Conservation (phyloP, 2,329 filamentous ascomycete genomes). For the Cadophora sp. region DNA sequence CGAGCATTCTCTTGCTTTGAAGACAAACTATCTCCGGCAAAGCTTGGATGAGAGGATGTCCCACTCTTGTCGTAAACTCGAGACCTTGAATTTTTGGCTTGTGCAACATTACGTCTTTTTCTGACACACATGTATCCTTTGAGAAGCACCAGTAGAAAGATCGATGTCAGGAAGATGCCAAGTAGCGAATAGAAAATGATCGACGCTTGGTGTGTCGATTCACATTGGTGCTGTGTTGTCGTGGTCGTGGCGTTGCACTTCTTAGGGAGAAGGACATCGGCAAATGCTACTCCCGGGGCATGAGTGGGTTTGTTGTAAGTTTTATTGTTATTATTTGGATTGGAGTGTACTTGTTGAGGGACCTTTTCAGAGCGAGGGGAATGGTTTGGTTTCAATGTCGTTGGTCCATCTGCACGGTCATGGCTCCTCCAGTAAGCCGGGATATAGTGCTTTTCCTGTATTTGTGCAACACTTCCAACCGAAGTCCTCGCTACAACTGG, state of each 20-base stretch:
- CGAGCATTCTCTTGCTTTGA: conserved; percentile 8
- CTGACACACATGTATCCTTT: conserved; percentile 1
- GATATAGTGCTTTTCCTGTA: conserved; percentile 11
- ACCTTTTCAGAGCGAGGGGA: neutral
- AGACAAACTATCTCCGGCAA: conserved; percentile 14
- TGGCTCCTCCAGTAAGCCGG: conserved; percentile 9
- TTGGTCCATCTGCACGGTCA: neutral
- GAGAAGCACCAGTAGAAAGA: conserved; percentile 10
- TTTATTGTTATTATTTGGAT: neutral
- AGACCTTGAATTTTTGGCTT: neutral
- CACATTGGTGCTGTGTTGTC: neutral
- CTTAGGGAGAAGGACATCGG: neutral
- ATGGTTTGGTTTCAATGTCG: neutral
- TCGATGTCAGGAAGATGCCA: conserved; percentile 4
- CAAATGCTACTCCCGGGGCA: neutral
- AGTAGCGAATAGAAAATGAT: conserved; percentile 14
- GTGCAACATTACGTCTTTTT: neutral
- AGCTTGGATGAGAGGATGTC: conserved; percentile 12
- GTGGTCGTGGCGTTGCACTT: conserved; percentile 10
- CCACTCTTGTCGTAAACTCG: conserved; percentile 12
- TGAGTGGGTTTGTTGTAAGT: neutral
- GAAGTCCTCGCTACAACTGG: too few species aligned
- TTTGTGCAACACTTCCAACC: neutral
- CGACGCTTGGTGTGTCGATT: conserved; percentile 6
- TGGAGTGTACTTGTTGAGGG: neutral